Percentiles rank a stretch among this genome's conserved stretches.
Evolutionary conservation across 371 early-diverging fungal genomes (phyloP).

Genomic region (Enterocytospora artemiae): DNA sequence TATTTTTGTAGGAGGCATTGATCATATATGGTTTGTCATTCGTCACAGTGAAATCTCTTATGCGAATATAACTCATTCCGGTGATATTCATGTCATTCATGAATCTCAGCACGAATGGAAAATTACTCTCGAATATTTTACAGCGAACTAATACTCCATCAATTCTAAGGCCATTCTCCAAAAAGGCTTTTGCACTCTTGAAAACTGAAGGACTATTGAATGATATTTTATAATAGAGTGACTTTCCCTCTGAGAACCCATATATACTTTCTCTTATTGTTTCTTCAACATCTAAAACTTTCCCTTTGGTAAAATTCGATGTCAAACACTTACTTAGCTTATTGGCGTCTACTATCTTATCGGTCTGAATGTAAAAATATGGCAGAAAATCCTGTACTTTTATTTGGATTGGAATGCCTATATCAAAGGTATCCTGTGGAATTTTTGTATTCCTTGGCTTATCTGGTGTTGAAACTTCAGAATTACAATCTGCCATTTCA

Average conservation of each 20-base stretch:
- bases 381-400: conserved; percentile 80
- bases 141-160: conserved; percentile 23
- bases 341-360: conserved; percentile 62
- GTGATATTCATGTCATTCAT: conserved; percentile 87
- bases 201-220: conserved; percentile 57
- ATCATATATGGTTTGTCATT: conserved; percentile 70
- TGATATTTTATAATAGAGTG: conserved; percentile 59
- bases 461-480: too few relatives aligned
- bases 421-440: too few relatives aligned
- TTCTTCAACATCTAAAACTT: conserved; percentile 60
- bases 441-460: too few relatives aligned
- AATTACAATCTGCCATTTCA: too few relatives aligned
- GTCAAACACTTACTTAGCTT: conserved; percentile 9
- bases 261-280: conserved; percentile 67
- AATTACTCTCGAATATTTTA: conserved; percentile 75
- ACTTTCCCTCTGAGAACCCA: conserved; percentile 59
- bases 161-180: conserved; percentile 40
- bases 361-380: conserved; percentile 75
- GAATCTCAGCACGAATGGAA: conserved; percentile 77
- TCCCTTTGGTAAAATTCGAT: conserved; percentile 29
- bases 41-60: conserved; percentile 21
- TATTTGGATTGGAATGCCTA: conserved; percentile 72
- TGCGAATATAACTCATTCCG: conserved; percentile 67
- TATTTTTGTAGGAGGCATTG: conserved; percentile 61
- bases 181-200: conserved; percentile 54